phyloP scores from a whole-genome alignment of 805 yeast genomes.

The Candida quercuum region DNA sequence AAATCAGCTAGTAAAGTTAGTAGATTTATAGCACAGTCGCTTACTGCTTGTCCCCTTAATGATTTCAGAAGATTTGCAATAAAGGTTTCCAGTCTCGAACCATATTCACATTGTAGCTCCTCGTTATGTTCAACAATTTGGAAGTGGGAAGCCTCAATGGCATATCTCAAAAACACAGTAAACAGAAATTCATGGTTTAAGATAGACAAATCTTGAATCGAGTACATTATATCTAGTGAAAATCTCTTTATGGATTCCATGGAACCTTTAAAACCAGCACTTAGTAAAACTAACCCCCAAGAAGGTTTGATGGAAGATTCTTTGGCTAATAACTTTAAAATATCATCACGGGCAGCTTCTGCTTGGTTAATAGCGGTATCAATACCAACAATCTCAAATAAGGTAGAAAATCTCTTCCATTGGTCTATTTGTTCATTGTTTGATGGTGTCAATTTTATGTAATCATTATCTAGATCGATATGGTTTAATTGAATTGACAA shows the following conservation, averaged over 20 bases:
- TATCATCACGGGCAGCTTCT: conserved; percentile 66
- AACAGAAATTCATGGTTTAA: conserved; percentile 42
- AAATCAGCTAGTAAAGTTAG: conserved; percentile 42
- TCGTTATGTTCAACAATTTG: conserved; percentile 31
- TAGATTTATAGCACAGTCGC: conserved; percentile 26
- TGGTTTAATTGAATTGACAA: conserved; percentile 46
- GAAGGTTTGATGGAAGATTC: conserved; percentile 50
- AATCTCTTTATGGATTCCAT: conserved; percentile 74
- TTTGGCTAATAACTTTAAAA: conserved; percentile 45
- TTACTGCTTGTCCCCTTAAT: conserved; percentile 25
- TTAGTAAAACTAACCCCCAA: conserved; percentile 70
- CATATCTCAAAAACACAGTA: conserved; percentile 46
- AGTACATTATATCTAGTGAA: conserved; percentile 49
- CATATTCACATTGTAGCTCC: conserved; percentile 48
- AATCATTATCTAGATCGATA: too few species aligned
- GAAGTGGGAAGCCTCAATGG: conserved; percentile 61
- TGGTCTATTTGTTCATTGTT: conserved; percentile 39
- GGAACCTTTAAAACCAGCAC: conserved; percentile 71
- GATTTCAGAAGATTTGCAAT: conserved; percentile 30
- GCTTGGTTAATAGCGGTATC: conserved; percentile 87
- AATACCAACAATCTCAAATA: conserved; percentile 75
- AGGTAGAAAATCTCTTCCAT: conserved; percentile 71
- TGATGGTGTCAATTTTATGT: too few species aligned
- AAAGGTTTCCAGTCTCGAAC: conserved; percentile 43
- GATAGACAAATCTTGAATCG: conserved; percentile 43